These are phyloP conservation scores for Gastrolobium villosum DNA, from an alignment of 306 rosid species.

Conservation along the genomic window DNA sequence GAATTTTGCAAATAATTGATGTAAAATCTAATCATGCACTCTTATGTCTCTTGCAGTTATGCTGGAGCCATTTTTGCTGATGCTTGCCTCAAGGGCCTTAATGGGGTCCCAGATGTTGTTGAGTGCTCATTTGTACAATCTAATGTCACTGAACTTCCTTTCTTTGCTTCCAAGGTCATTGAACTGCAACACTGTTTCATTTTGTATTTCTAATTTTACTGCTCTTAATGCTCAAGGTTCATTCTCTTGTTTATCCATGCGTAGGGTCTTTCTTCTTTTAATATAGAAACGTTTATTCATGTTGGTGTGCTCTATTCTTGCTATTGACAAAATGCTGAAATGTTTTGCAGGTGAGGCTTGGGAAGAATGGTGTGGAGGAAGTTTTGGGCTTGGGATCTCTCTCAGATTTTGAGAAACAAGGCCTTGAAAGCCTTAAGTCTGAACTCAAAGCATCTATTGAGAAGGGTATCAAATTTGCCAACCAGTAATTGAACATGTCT, in stretches of 20 bases:
- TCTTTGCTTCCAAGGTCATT: conserved; percentile 97
- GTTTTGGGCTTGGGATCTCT: conserved; percentile 81
- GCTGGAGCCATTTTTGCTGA: conserved; percentile 98
- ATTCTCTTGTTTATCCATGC: neutral
- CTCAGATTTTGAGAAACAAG: conserved; percentile 83
- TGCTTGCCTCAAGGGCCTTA: conserved; percentile 98
- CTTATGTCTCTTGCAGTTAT: conserved; percentile 65
- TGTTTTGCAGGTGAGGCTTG: conserved; percentile 83
- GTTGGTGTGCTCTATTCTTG: neutral
- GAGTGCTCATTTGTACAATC: conserved; percentile 98
- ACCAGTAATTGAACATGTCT: conserved; percentile 53
- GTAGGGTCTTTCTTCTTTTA: neutral
- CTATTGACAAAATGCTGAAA: neutral
- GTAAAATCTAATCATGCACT: neutral
- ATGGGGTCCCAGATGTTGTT: conserved; percentile 97
- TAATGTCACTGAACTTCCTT: conserved; percentile 84
- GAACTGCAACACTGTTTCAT: neutral
- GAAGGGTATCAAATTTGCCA: conserved; percentile 91
- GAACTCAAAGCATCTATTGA: conserved; percentile 89
- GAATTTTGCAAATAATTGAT: neutral
- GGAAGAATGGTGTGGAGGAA: conserved; percentile 92
- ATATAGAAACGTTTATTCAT: neutral
- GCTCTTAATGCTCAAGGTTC: neutral
- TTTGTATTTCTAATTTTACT: neutral
- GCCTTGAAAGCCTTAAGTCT: conserved; percentile 75